These are phyloP conservation scores for Yamadazyma mexicana DNA, from an alignment of 1,139 yeast genomes.

Conservation along the genomic window DNA sequence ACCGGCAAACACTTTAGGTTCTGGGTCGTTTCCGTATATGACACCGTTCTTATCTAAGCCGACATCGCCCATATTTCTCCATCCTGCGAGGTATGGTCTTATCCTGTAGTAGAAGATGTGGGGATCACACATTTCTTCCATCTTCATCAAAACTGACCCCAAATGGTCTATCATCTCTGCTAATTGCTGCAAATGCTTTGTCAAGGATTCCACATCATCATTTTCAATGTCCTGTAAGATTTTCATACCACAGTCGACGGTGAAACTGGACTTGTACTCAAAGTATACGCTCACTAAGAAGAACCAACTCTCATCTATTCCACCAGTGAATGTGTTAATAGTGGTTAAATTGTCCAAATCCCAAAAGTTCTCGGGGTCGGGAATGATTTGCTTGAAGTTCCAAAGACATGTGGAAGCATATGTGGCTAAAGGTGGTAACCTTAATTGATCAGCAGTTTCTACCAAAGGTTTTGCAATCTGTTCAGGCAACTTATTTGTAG, in stretches of 20 bases:
- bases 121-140: slow-evolving; percentile 96
- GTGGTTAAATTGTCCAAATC: slow-evolving; percentile 74
- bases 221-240: slow-evolving; percentile 28
- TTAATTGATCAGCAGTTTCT: slow-evolving; percentile 54
- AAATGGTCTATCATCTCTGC: slow-evolving; percentile 77
- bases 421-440: slow-evolving; percentile 83
- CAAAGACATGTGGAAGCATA: slow-evolving; percentile 87
- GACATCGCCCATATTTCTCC: slow-evolving; percentile 88
- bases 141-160: slow-evolving; percentile 72
- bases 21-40: slow-evolving; percentile 65
- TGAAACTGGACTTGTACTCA: slow-evolving; percentile 79
- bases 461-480: slow-evolving; percentile 73
- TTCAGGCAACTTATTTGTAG: slow-evolving; percentile 66
- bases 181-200: slow-evolving; percentile 52
- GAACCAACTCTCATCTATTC: slow-evolving; percentile 92
- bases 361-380: slow-evolving; percentile 40
- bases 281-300: slow-evolving; percentile 84
- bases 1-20: slow-evolving; percentile 69
- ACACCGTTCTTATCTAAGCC: slow-evolving; percentile 80
- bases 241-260: slow-evolving; percentile 57
- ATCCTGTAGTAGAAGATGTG: slow-evolving; percentile 83
- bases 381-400: slow-evolving; percentile 73
- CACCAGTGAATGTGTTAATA: slow-evolving; percentile 83
- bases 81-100: slow-evolving; percentile 90
- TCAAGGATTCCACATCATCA: slow-evolving; percentile 38